Percentiles rank a stretch among this genome's conserved stretches.
Evolutionary conservation across 1,139 yeast species (phyloP).

Genomic region (Yamadazyma trypodendri): DNA sequence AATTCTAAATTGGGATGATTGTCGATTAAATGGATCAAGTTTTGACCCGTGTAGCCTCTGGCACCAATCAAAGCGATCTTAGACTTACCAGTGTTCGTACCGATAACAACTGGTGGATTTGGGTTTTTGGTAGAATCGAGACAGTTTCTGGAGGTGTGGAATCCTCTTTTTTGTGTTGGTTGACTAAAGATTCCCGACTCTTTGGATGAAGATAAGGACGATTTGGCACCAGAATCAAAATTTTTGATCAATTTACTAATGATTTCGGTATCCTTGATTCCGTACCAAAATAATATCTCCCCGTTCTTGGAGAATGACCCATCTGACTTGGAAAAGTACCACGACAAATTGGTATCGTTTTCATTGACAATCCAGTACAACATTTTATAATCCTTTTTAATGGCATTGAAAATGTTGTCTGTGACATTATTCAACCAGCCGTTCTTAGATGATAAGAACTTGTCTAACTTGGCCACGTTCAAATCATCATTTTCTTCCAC

Average conservation of each 20-base stretch:
- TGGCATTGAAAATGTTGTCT: slow-evolving; percentile 85
- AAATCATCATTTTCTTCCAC: slow-evolving; percentile 27
- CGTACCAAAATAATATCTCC: slow-evolving; percentile 92
- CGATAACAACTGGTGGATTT: slow-evolving; percentile 67
- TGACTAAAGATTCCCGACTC: slow-evolving; percentile 44
- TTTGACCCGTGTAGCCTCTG: slow-evolving; percentile 96
- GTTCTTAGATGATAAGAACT: slow-evolving; percentile 80
- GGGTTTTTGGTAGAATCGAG: slow-evolving; percentile 52
- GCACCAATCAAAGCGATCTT: slow-evolving; percentile 96
- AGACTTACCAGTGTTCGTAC: slow-evolving; percentile 57
- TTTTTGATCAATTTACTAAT: slow-evolving; percentile 65
- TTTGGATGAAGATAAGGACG: slow-evolving; percentile 37
- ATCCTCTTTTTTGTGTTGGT: slow-evolving; percentile 41
- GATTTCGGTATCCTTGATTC: slow-evolving; percentile 59
- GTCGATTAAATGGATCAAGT: slow-evolving; percentile 81
- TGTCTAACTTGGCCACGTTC: slow-evolving; percentile 71
- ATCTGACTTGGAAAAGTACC: slow-evolving; percentile 92
- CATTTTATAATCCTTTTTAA: slow-evolving; percentile 68
- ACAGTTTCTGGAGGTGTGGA: slow-evolving; percentile 20
- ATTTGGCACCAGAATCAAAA: slow-evolving; percentile 47
- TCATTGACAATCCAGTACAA: slow-evolving; percentile 90
- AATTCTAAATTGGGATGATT: slow-evolving; percentile 84
- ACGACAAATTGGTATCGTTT: slow-evolving; percentile 84
- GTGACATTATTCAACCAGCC: slow-evolving; percentile 98
- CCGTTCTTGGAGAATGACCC: slow-evolving; percentile 93